Conservation (phyloP, 78 protist species). For the Blattamonas nauphoetae region DNA sequence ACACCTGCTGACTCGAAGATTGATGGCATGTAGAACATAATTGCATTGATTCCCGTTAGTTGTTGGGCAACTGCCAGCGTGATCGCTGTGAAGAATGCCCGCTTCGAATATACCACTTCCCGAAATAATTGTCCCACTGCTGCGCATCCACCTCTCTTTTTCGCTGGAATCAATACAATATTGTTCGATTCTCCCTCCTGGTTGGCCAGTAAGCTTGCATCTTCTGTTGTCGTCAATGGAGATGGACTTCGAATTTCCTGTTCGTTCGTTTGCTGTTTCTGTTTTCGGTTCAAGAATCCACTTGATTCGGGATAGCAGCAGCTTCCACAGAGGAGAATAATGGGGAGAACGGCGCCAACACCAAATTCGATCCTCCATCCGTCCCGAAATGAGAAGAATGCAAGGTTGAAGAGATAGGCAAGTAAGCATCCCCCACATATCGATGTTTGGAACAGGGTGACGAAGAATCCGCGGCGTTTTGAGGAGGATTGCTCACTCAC, state of each 20-base stretch:
- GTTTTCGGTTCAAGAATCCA: neutral
- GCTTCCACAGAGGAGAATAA: neutral
- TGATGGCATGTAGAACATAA: neutral
- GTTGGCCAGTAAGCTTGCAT: no score
- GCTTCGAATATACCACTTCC: neutral
- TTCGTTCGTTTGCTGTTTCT: neutral
- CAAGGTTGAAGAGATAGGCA: neutral
- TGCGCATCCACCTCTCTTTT: no score
- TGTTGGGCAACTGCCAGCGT: neutral
- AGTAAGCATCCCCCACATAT: neutral
- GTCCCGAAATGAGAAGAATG: neutral
- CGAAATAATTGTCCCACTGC: neutral
- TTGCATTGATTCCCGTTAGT: slow-evolving; percentile 1
- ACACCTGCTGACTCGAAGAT: neutral
- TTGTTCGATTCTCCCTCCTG: no score
- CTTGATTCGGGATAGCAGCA: neutral
- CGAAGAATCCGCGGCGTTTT: neutral
- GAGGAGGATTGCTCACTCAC: neutral
- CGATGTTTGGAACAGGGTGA: neutral
- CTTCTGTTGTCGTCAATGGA: no score
- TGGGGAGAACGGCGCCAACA: neutral
- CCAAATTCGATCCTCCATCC: neutral
- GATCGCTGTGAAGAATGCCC: neutral
- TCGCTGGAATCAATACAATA: no score
- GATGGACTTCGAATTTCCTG: no score